Evolutionary conservation across 2,329 filamentous ascomycete genomes (phyloP).

Genomic region (Claviceps sp.): DNA sequence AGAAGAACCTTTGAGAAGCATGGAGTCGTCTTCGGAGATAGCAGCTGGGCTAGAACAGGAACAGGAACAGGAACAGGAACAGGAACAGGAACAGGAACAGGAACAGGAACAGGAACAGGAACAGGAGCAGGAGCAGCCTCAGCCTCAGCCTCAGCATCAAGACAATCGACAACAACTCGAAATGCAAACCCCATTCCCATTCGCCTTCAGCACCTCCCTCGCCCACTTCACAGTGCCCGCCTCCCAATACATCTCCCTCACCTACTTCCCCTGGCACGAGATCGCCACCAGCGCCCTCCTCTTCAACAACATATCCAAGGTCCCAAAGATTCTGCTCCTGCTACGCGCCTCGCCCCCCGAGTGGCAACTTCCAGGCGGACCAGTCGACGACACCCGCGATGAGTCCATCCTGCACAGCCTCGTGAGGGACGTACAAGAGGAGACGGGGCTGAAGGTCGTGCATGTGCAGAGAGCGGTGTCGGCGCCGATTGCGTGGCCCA

Average conservation of each 20-base stretch:
- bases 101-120: too few species aligned
- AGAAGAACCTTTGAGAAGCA: too few species aligned
- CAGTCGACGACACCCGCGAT: conserved; percentile 21
- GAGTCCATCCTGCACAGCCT: conserved; percentile 22
- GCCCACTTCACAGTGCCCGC: conserved; percentile 1
- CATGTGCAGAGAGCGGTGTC: conserved; percentile 10
- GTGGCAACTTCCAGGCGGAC: conserved; percentile 32
- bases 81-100: too few species aligned
- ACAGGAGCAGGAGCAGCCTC: too few species aligned
- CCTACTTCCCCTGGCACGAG: conserved; percentile 7
- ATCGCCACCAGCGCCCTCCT: conserved; percentile 16
- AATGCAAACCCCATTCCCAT: too few species aligned
- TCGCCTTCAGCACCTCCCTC: conserved; percentile 2
- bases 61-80: too few species aligned
- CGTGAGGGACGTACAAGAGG: conserved; percentile 30
- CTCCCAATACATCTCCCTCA: not conserved
- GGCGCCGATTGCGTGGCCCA: too few species aligned
- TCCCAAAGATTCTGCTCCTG: conserved; percentile 21
- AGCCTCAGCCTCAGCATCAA: too few species aligned
- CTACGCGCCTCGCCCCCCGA: conserved; percentile 25
- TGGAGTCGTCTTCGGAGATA: too few species aligned
- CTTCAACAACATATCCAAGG: conserved; percentile 8
- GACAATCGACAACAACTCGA: too few species aligned
- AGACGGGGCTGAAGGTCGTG: conserved; percentile 20
- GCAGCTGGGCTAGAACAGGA: too few species aligned